These are phyloP conservation scores for Uncinocarpus reesii DNA, from an alignment of 2,329 filamentous ascomycete species.

Conservation along the genomic window DNA sequence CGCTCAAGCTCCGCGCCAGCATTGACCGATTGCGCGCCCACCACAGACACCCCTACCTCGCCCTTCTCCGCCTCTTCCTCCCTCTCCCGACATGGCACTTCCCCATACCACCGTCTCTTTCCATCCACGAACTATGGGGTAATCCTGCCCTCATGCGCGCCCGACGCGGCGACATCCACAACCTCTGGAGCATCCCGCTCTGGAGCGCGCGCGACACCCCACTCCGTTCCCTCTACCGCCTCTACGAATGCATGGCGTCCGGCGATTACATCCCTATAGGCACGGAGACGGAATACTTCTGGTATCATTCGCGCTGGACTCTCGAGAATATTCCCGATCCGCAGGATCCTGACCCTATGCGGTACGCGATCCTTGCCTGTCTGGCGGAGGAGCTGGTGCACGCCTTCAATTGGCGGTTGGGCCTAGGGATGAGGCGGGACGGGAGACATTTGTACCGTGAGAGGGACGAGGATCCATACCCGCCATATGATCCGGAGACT, in stretches of 20 bases:
- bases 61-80: conserved; percentile 18
- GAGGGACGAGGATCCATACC: conserved; percentile 15
- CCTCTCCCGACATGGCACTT: conserved; percentile 20
- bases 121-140: conserved; percentile 13
- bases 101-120: conserved; percentile 18
- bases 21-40: conserved; percentile 15
- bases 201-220: conserved; percentile 22
- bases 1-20: conserved; percentile 15
- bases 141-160: conserved; percentile 11
- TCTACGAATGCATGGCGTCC: conserved; percentile 21
- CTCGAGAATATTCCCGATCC: conserved; percentile 22
- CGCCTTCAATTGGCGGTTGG: conserved; percentile 23
- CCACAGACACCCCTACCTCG: conserved; percentile 17
- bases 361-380: conserved; percentile 24
- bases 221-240: conserved; percentile 21
- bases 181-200: conserved; percentile 16
- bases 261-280: conserved; percentile 19
- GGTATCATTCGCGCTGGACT: conserved; percentile 21
- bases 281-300: conserved; percentile 23
- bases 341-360: conserved; percentile 21
- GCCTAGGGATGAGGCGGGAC: conserved; percentile 20
- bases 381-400: conserved; percentile 21
- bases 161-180: conserved; percentile 10
- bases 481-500: conserved; percentile 16
- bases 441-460: conserved; percentile 17